phyloP scores from a whole-genome alignment of 148 eudicot genomes.

The Amaranthus hypochondriacus region DNA sequence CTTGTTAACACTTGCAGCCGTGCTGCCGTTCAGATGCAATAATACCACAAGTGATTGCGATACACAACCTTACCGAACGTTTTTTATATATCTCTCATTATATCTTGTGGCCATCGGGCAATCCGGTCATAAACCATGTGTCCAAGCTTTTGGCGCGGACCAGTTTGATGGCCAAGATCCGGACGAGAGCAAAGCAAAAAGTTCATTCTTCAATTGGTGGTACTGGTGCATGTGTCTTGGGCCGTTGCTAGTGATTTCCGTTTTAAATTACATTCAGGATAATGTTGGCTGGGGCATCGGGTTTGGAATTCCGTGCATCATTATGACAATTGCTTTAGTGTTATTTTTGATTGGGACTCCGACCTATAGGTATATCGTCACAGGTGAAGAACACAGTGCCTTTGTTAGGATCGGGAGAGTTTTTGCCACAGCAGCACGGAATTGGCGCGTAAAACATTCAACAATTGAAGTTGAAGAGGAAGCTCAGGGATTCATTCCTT shows the following conservation, averaged over 20 bases:
- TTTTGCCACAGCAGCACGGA: slow-evolving; percentile 50
- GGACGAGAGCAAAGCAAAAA: slow-evolving; percentile 62
- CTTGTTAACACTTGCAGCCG: slow-evolving; percentile 52
- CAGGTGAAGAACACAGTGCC: slow-evolving; percentile 44
- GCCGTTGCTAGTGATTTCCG: slow-evolving; percentile 23
- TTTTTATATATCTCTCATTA: slow-evolving; percentile 49
- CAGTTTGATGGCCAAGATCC: slow-evolving; percentile 72
- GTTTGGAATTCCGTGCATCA: slow-evolving; percentile 81
- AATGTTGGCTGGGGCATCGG: slow-evolving; percentile 81
- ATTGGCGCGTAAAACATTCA: slow-evolving; percentile 36
- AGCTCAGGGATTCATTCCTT: slow-evolving; percentile 35
- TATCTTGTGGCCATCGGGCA: slow-evolving; percentile 68
- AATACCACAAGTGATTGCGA: slow-evolving; percentile 19
- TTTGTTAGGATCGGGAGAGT: slow-evolving; percentile 58
- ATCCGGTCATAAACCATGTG: slow-evolving; percentile 81
- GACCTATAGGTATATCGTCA: slow-evolving; percentile 50
- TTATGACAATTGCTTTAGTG: slow-evolving; percentile 51
- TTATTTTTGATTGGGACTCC: slow-evolving; percentile 56
- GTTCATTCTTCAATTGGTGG: slow-evolving; percentile 97
- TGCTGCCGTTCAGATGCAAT: slow-evolving; percentile 29
- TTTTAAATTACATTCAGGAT: slow-evolving; percentile 66
- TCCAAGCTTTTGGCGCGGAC: slow-evolving; percentile 93
- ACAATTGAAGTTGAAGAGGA: slow-evolving; percentile 37
- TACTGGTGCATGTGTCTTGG: slow-evolving; percentile 46
- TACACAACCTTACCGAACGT: slow-evolving; percentile 29